phyloP scores from a whole-genome alignment of 495 filamentous ascomycete genomes.

The Podospora bellae-mahoneyi region DNA sequence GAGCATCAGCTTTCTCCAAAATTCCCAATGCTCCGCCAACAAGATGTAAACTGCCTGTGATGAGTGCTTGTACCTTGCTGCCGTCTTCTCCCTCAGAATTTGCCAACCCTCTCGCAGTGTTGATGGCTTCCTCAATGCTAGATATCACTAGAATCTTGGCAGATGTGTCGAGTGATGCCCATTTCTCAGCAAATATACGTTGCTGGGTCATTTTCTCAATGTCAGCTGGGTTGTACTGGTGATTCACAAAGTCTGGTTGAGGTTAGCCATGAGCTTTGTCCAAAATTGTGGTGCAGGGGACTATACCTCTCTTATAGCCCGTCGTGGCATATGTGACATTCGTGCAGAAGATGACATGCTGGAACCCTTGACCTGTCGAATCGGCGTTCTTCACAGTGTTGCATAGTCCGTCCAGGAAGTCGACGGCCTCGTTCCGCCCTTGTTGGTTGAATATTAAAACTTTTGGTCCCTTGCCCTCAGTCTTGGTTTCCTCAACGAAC shows the following conservation, averaged over 20 bases:
- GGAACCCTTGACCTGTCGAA: conserved; percentile 25
- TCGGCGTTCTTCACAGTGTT: conserved; percentile 19
- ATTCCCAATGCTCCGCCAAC: conserved; percentile 64
- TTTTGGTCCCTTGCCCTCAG: conserved; percentile 19
- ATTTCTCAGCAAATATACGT: conserved; percentile 66
- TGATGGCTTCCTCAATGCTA: conserved; percentile 85
- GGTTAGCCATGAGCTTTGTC: background rate
- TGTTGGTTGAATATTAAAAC: conserved; percentile 94
- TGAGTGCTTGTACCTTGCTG: conserved; percentile 39
- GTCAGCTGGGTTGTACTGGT: conserved; percentile 64
- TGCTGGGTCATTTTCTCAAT: conserved; percentile 71
- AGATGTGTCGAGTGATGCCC: conserved; percentile 61
- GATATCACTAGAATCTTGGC: conserved; percentile 62
- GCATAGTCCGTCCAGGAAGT: conserved; percentile 54
- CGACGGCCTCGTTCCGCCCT: conserved; percentile 61
- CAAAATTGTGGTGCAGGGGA: conserved; percentile 21
- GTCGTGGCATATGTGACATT: conserved; percentile 72
- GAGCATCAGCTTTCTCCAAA: conserved; percentile 43
- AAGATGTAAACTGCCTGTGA: conserved; percentile 87
- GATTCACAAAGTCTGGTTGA: conserved; percentile 66
- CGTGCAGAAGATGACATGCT: conserved; percentile 82
- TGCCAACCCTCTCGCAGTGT: conserved; percentile 49
- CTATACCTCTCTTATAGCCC: conserved; percentile 58
- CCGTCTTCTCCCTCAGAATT: conserved; percentile 16
- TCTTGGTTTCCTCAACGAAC: conserved; percentile 53